Conservation (phyloP, 164 flowering plant genomes). For the Piper betle region DNA sequence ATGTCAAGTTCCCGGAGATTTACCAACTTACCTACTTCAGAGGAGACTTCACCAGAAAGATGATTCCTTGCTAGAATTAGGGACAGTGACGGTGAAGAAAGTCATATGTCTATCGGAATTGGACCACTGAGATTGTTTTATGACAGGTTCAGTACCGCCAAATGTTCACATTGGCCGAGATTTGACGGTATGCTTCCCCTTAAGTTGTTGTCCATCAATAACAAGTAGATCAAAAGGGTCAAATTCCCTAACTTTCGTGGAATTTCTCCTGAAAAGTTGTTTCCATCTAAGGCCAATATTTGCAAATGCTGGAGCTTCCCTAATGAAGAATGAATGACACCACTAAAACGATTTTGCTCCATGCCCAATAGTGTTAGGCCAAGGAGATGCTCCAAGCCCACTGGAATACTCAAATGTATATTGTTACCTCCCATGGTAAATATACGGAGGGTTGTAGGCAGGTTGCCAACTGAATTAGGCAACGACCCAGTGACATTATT, state of each 20-base stretch:
- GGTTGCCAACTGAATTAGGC: slow-evolving; percentile 9
- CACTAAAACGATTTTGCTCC: not conserved
- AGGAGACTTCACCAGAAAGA: too few relatives aligned
- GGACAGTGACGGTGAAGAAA: not conserved
- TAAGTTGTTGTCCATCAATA: not conserved
- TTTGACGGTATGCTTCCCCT: slow-evolving; percentile 3
- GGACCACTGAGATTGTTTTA: not conserved
- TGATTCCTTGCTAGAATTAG: not conserved
- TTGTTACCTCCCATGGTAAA: not conserved
- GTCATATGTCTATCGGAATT: not conserved
- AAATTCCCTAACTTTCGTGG: not conserved
- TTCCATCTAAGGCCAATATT: not conserved
- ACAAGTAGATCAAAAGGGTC: not conserved
- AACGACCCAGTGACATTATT: slow-evolving; percentile 6
- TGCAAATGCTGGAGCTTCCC: slow-evolving; percentile 3
- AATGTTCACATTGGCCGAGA: not conserved
- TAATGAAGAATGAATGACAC: slow-evolving; percentile 2
- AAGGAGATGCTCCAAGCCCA: slow-evolving; percentile 3
- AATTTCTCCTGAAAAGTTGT: slow-evolving; percentile 1
- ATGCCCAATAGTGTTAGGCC: not conserved
- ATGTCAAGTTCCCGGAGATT: slow-evolving; percentile 19
- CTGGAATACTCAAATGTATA: slow-evolving; percentile 8
- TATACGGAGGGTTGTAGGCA: slow-evolving; percentile 1
- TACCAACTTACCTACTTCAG: slow-evolving; percentile 23
- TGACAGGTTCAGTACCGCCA: not conserved